phyloP scores from a whole-genome alignment of 2,329 filamentous ascomycete species.

The Akanthomyces uredinophilus region DNA sequence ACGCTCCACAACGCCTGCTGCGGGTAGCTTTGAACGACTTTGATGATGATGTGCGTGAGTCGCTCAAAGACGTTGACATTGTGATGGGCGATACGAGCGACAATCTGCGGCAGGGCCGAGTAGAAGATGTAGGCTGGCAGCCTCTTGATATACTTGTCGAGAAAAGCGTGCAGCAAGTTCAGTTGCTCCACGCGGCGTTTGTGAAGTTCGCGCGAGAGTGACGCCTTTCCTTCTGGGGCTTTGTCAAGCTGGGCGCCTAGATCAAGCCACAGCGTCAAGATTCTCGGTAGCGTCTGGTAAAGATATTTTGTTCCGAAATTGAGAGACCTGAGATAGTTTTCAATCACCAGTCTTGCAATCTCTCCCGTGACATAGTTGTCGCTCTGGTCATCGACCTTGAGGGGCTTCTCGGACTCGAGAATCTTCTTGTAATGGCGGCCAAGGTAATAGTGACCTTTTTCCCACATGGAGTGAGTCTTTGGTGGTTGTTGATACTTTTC shows the following conservation, averaged over 20 bases:
- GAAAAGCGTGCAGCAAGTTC: slow-evolving; percentile 62
- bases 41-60: slow-evolving; percentile 73
- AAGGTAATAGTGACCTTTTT: slow-evolving; percentile 95
- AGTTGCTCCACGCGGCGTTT: slow-evolving; percentile 60
- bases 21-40: slow-evolving; percentile 81
- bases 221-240: slow-evolving; percentile 50
- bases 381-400: slow-evolving; percentile 71
- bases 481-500: slow-evolving; percentile 79
- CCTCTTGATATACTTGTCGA: slow-evolving; percentile 71
- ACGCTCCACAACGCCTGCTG: slow-evolving; percentile 90
- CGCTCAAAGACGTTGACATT: slow-evolving; percentile 72
- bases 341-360: slow-evolving; percentile 79
- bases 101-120: slow-evolving; percentile 81
- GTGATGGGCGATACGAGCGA: slow-evolving; percentile 90
- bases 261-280: slow-evolving; percentile 92
- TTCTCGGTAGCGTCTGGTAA: slow-evolving; percentile 86
- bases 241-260: slow-evolving; percentile 72
- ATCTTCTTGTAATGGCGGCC: slow-evolving; percentile 97
- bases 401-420: slow-evolving; percentile 77
- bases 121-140: slow-evolving; percentile 76
- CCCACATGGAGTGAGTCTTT: slow-evolving; percentile 69
- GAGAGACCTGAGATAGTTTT: slow-evolving; percentile 86
- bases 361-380: slow-evolving; percentile 76
- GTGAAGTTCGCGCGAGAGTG: slow-evolving; percentile 46
- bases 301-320: slow-evolving; percentile 91